Evolutionary conservation across 345 rosid genomes (phyloP).

Genomic region (Rubroshorea leprosula): DNA sequence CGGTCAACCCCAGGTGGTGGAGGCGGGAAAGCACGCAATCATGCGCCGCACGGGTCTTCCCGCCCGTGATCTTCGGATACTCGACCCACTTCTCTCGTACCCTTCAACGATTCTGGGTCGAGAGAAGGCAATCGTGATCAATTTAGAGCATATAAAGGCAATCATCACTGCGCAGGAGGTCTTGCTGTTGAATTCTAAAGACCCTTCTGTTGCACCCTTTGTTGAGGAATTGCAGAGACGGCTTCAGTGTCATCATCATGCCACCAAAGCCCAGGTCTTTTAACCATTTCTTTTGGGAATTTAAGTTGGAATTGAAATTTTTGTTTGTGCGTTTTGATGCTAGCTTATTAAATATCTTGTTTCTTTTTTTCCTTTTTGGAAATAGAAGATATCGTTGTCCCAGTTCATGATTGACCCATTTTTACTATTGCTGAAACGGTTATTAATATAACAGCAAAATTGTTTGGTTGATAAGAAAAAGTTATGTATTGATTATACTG

Average conservation of each 20-base stretch:
- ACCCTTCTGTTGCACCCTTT: conserved; percentile 73
- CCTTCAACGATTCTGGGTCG: conserved; percentile 85
- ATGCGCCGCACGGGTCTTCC: conserved; percentile 95
- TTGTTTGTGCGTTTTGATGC: conserved; percentile 1
- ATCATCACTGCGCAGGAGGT: conserved; percentile 90
- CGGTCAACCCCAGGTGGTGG: conserved; percentile 47
- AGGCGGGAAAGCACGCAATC: conserved; percentile 76
- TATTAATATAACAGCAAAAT: not conserved
- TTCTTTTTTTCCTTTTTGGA: no score
- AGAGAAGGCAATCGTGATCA: conserved; percentile 83
- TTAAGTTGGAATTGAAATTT: not conserved
- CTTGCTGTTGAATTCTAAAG: conserved; percentile 66
- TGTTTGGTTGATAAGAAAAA: not conserved
- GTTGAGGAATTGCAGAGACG: conserved; percentile 68
- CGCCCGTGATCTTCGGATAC: conserved; percentile 81
- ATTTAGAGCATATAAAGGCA: conserved; percentile 90
- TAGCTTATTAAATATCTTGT: not conserved
- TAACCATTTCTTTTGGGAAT: not conserved
- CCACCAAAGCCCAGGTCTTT: conserved; percentile 61
- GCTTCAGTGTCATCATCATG: conserved; percentile 50
- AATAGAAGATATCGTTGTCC: no score
- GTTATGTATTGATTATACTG: not conserved
- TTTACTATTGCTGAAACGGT: not conserved
- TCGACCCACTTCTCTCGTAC: conserved; percentile 86
- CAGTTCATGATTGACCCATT: no score